These are phyloP conservation scores for Verticillium longisporum DNA, from an alignment of 2,329 filamentous ascomycete genomes.

Conservation along the genomic window DNA sequence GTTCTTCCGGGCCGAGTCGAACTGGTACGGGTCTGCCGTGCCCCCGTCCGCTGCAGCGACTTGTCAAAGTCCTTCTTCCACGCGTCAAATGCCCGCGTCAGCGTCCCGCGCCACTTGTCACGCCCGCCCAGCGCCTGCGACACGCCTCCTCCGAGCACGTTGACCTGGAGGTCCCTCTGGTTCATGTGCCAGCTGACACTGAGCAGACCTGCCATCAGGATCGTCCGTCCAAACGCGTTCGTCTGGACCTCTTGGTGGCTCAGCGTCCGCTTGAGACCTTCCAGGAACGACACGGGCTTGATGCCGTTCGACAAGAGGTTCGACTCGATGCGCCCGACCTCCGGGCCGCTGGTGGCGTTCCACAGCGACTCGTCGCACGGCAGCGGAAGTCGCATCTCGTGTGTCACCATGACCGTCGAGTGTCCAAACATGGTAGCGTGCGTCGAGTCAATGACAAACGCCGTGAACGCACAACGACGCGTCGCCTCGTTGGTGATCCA, in stretches of 20 bases:
- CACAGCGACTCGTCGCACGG: slow-evolving; percentile 91
- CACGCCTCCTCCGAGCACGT: slow-evolving; percentile 67
- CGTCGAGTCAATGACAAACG: slow-evolving; percentile 91
- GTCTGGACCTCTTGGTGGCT: slow-evolving; percentile 81
- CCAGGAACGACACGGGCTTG: slow-evolving; percentile 80
- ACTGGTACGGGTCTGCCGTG: slow-evolving; percentile 46
- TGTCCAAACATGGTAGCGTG: slow-evolving; percentile 98
- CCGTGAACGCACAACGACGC: slow-evolving; percentile 81
- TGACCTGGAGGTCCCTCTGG: slow-evolving; percentile 88
- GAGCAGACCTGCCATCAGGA: slow-evolving; percentile 87
- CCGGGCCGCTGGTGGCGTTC: slow-evolving; percentile 81
- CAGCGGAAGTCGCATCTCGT: slow-evolving; percentile 85
- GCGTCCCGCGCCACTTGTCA: slow-evolving; percentile 81
- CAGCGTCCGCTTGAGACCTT: slow-evolving; percentile 83
- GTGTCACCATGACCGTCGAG: slow-evolving; percentile 92
- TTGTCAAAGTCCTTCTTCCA: slow-evolving; percentile 93
- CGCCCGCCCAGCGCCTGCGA: slow-evolving; percentile 74
- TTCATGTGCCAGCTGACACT: slow-evolving; percentile 98
- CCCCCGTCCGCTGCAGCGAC: slow-evolving; percentile 57
- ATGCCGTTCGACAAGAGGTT: slow-evolving; percentile 74
- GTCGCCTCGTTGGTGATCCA: slow-evolving; percentile 96
- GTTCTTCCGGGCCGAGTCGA: slow-evolving; percentile 54
- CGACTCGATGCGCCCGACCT: slow-evolving; percentile 78
- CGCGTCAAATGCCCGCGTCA: slow-evolving; percentile 84
- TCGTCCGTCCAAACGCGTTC: slow-evolving; percentile 87